phyloP scores from a whole-genome alignment of 1,284 basidiomycete genomes.

The Coriolopsis trogii region DNA sequence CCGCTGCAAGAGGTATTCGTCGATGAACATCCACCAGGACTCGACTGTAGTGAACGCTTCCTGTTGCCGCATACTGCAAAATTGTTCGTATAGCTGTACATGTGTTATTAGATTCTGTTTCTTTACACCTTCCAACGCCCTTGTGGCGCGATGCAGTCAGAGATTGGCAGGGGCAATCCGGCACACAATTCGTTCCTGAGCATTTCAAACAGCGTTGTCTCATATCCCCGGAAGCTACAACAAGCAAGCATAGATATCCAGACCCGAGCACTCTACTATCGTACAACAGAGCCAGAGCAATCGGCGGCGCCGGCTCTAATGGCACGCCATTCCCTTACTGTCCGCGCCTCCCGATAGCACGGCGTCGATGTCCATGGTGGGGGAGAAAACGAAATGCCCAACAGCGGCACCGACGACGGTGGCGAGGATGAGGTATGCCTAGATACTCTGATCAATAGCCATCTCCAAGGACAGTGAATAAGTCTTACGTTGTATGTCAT shows the following conservation, averaged over 20 bases:
- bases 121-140: no score
- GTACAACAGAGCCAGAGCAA: constrained; percentile 8
- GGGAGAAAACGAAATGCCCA: constrained; percentile 74
- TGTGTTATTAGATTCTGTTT: constrained; percentile 30
- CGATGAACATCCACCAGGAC: constrained; percentile 48
- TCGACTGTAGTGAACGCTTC: constrained; percentile 12
- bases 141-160: neutral
- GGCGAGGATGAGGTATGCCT: constrained; percentile 81
- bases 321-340: constrained; percentile 63
- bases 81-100: constrained; percentile 26
- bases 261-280: constrained; percentile 8
- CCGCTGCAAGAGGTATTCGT: constrained; percentile 73
- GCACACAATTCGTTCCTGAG: no score
- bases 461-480: neutral
- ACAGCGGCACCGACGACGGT: constrained; percentile 71
- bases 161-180: no score
- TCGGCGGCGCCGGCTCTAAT: constrained; percentile 32
- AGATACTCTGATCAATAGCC: no score
- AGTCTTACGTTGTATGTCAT: constrained; percentile 83
- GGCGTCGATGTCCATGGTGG: constrained; percentile 58
- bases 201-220: neutral
- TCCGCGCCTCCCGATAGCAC: constrained; percentile 47
- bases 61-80: constrained; percentile 27
- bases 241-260: neutral
- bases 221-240: neutral